Percentiles rank a stretch among this genome's conserved stretches.
These are phyloP conservation scores for Elymus sibiricus DNA, from an alignment of 176 grass and related monocot genomes.

Conservation along the genomic window DNA sequence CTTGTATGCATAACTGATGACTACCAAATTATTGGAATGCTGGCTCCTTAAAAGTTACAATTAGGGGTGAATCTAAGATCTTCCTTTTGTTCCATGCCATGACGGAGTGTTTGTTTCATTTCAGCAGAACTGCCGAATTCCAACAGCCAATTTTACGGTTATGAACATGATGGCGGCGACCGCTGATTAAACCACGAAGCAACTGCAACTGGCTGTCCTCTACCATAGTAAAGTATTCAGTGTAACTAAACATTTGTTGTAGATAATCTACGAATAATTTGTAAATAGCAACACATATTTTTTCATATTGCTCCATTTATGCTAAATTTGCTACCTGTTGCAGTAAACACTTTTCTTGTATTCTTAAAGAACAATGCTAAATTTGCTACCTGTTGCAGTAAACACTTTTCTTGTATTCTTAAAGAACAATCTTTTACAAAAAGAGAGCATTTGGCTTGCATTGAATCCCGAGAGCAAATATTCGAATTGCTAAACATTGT, in stretches of 20 bases:
- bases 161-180: not conserved
- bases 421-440: not conserved
- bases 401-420: not conserved
- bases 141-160: not conserved
- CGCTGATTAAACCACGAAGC: not conserved
- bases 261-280: not conserved
- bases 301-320: not conserved
- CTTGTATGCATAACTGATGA: not conserved
- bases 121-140: not conserved
- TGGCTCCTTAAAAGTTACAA: not conserved
- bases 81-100: not conserved
- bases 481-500: not conserved
- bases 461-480: not conserved
- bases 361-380: not conserved
- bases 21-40: not conserved
- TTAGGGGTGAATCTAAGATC: not conserved
- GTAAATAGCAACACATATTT: not conserved
- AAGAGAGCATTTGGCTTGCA: not conserved
- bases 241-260: not conserved
- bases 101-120: not conserved
- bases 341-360: not conserved
- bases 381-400: not conserved
- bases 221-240: not conserved
- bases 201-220: not conserved
- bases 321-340: not conserved